phyloP scores from a whole-genome alignment of 768 basidiomycete genomes.

The Chalciporus pseudorubinellus region DNA sequence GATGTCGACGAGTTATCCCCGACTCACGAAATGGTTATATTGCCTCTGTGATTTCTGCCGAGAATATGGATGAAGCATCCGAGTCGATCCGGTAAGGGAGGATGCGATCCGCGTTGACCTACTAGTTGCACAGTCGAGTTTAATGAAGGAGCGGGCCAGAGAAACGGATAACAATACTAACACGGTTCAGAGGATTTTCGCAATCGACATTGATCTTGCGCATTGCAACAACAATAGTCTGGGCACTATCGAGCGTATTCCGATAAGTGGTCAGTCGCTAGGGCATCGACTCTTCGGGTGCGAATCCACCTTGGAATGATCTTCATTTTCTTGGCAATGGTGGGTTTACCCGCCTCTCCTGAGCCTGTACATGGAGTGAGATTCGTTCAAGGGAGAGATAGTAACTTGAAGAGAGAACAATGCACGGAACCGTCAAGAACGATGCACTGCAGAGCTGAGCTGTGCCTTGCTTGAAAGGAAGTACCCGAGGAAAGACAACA shows the following conservation, averaged over 20 bases:
- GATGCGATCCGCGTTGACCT: conserved; percentile 56
- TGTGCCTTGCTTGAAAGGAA: conserved; percentile 3
- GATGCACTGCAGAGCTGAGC: too few relatives aligned
- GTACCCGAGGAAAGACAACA: conserved; percentile 2
- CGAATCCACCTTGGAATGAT: conserved; percentile 94
- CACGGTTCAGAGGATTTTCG: conserved; percentile 60
- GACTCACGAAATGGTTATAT: conserved; percentile 77
- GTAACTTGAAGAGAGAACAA: too few relatives aligned
- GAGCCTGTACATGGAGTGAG: conserved; percentile 54
- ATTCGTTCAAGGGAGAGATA: background rate
- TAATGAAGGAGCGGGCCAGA: background rate
- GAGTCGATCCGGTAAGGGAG: conserved; percentile 52
- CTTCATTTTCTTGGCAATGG: conserved; percentile 99
- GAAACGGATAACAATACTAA: conserved; percentile 3
- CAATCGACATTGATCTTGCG: conserved; percentile 83
- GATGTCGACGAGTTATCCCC: background rate
- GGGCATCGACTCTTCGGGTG: conserved; percentile 67
- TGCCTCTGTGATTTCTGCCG: conserved; percentile 62
- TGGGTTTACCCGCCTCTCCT: conserved; percentile 92
- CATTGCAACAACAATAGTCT: conserved; percentile 82
- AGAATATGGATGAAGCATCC: conserved; percentile 45
- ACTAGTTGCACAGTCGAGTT: conserved; percentile 15
- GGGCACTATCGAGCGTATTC: conserved; percentile 86
- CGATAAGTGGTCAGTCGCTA: conserved; percentile 80
- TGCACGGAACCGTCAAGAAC: too few relatives aligned